Evolutionary conservation across 306 rosid genomes (phyloP), one percentile per base, ranked within the genome.

Genomic region (Fagus crenata): DNA sequence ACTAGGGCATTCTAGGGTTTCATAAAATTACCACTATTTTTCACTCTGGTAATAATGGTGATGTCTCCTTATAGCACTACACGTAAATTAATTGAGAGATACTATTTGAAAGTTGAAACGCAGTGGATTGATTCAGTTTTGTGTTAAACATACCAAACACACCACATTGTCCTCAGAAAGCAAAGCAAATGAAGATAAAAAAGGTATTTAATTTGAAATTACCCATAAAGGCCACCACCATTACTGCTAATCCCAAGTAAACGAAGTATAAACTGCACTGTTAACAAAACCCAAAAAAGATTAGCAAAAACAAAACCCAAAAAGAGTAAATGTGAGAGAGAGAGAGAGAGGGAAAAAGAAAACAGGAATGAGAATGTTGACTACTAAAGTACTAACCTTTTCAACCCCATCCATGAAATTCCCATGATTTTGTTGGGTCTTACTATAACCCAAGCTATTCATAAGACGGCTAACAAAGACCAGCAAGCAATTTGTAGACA

Each of bases 201-300:
- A 71, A 13, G 67, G 17, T 31, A 5, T 73, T 83, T 22, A 22
- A 22, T 22, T 72, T 68, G 78, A 75, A 78, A 78, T 87, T 91
- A 95, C 98, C 98, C 97, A 95, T 85, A 88, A 92, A 92, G 69
- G 93, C 95, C 65, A 88, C 76, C 78, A 85, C 87, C 98, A 95
- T 89, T 55, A 81, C 89, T 82, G 90, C 92, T 73, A 95, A 82
- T 73, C 96, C 98, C 97, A 92, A 83, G 97, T 95, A 95, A 8
- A 92, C 97, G 88, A 95, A 95, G 88, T 89, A 87, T 71, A 92
- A 92, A 76, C 97, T 89, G 91, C 96, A 94, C 97, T 94, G 95
- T 85, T 77, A 70, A 80, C 67, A 74, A 78, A 85, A 74, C 17
- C 63, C 31, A 75, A 42, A 71, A 63, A 55, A 14, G 15, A 22